Percentiles rank a stretch among this genome's conserved stretches.
phyloP scores from a whole-genome alignment of 768 basidiomycete species.

The Mycena vitilis region DNA sequence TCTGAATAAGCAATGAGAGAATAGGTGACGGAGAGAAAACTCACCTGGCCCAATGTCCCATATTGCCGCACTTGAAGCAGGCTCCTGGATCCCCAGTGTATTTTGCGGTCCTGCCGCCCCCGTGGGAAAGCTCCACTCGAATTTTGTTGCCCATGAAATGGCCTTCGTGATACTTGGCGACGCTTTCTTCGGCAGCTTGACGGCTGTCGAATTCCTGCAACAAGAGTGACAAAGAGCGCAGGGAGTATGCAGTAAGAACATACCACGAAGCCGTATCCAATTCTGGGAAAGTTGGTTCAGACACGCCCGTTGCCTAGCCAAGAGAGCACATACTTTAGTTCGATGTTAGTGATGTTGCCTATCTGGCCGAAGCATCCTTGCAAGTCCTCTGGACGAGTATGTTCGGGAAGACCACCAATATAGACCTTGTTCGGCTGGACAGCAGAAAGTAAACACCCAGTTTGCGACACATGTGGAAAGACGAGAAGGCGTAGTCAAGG shows the following conservation, averaged over 20 bases:
- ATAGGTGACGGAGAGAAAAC: conserved; percentile 36
- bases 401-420: conserved; percentile 89
- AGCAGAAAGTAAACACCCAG: conserved; percentile 78
- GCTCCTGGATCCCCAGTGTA: conserved; percentile 88
- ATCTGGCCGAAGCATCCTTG: conserved; percentile 90
- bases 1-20: conserved; percentile 12
- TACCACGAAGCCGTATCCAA: conserved; percentile 93
- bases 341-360: conserved; percentile 78
- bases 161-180: conserved; percentile 89
- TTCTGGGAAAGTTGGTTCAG: conserved; percentile 53
- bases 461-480: conserved; percentile 63
- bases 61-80: conserved; percentile 88
- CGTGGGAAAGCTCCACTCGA: conserved; percentile 87
- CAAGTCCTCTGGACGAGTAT: conserved; percentile 87
- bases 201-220: conserved; percentile 83
- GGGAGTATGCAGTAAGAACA: conserved; percentile 42
- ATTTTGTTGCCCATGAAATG: conserved; percentile 95
- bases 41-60: conserved; percentile 92
- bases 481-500: conserved; percentile 62
- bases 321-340: conserved; percentile 76
- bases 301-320: conserved; percentile 31
- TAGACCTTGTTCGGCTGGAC: conserved; percentile 94
- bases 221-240: conserved; percentile 6
- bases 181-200: conserved; percentile 87
- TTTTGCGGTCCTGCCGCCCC: conserved; percentile 84